Evolutionary conservation across 176 grass and related monocot genomes (phyloP).

Genomic region (Phragmites australis): DNA sequence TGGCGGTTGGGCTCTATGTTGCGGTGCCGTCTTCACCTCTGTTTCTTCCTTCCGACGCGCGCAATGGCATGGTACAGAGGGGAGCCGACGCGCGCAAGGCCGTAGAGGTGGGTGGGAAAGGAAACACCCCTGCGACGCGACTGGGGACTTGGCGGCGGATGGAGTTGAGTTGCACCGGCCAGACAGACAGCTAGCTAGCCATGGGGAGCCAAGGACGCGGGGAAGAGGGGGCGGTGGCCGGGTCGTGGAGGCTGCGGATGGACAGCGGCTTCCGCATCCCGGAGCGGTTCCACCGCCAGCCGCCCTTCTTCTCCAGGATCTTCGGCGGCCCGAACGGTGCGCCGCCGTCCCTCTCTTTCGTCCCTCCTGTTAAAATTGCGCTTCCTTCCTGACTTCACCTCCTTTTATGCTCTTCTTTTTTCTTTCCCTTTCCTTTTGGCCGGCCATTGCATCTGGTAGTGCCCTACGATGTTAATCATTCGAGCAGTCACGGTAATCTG

Average conservation of each 20-base stretch:
- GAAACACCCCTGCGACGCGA: not conserved
- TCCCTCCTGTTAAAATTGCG: too few relatives aligned
- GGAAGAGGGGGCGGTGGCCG: not conserved
- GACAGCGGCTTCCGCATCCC: slow-evolving; percentile 34
- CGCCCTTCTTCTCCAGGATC: slow-evolving; percentile 45
- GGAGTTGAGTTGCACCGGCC: not conserved
- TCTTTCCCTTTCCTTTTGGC: not conserved
- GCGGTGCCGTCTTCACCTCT: not conserved
- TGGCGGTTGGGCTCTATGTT: not conserved
- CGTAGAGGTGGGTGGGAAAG: too few relatives aligned
- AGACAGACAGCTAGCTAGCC: not conserved
- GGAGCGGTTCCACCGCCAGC: slow-evolving; percentile 36
- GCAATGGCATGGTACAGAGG: not conserved
- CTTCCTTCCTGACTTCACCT: not conserved
- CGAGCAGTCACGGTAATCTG: too few relatives aligned
- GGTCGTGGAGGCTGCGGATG: slow-evolving; percentile 45
- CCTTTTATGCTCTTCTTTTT: not conserved
- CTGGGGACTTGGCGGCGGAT: not conserved
- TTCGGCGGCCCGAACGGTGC: slow-evolving; percentile 39
- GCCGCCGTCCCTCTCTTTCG: not conserved
- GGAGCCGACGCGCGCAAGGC: too few relatives aligned
- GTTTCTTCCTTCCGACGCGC: not conserved
- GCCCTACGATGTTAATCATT: too few relatives aligned
- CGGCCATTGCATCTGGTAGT: too few relatives aligned
- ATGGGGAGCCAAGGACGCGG: slow-evolving; percentile 20